Base-by-base conservation (phyloP, 768 basidiomycete genomes). In the Kwoniella shandongensis region DNA sequence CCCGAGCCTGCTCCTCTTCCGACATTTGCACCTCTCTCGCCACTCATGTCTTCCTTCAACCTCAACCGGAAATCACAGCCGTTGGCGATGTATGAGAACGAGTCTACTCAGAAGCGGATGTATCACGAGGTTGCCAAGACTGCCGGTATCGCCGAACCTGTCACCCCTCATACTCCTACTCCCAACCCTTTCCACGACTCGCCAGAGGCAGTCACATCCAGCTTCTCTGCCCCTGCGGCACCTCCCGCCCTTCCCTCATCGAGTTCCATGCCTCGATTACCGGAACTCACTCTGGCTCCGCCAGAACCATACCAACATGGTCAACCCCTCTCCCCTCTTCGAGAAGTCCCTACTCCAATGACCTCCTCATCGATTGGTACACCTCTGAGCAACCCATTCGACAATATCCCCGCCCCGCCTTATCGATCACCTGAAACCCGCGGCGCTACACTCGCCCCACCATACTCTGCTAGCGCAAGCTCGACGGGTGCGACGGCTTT, bases 271-370 rank as follows among this genome's bases (percentile, higher is more conserved):
- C 48, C 62, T n/a, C 62, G 59, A 40, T 57, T 67, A 22, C 68
- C 67, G 15, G 47, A 39, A 18, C 30, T 53, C 7, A 54, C 48
- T 5, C 46, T 62, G 17, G 40, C 39, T 11, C 65, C 66, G 10
- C 61, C 66, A 29, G 36, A 54, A 44, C 71, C 71, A n/a, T 73
- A 69, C 45, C 32, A 59, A 18, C 71, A 73, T 49, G 71, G 71
- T 44, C 63, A 57, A 41, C 71, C 71, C 13, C 54, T 73, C 1
- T 70, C 68, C 6, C 63, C 68, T 17, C 38, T 73, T n/a, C 45
- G 30, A 4, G 71, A 73, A 54, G 64, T 73, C 4, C 53, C 61
- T 8, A 73, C 71, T 15, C 71, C 71, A 1, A 29, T 54, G 13
- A 62, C 68, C 1, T 54, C 50, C 7, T 29, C 41, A 10, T 40